Evolutionary conservation across 163 green algal genomes (phyloP).

Genomic region (Scenedesmus sp.): DNA sequence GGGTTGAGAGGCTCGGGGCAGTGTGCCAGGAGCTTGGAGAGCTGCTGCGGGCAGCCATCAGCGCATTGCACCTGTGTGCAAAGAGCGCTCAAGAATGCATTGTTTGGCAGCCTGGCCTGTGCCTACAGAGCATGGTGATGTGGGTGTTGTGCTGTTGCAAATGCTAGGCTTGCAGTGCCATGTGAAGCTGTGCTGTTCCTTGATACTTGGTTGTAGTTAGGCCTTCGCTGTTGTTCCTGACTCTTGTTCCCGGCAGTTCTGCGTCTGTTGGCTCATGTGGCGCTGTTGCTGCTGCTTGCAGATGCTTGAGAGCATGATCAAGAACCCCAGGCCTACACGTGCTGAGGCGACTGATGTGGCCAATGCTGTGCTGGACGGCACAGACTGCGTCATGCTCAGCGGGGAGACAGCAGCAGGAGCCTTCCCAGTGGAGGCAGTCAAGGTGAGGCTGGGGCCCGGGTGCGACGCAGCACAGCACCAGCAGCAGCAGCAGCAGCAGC

Average conservation of each 20-base stretch:
- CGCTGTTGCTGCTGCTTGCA: slow-evolving; percentile 58
- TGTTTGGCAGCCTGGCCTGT: too few relatives aligned
- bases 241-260: not conserved
- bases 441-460: slow-evolving; percentile 57
- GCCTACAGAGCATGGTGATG: too few relatives aligned
- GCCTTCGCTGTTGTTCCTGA: not conserved
- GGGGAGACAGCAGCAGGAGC: slow-evolving; percentile 95
- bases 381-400: slow-evolving; percentile 98
- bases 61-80: too few relatives aligned
- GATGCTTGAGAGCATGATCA: slow-evolving; percentile 96
- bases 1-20: not conserved
- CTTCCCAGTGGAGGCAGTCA: slow-evolving; percentile 95
- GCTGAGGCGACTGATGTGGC: slow-evolving; percentile 99
- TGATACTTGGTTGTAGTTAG: too few relatives aligned
- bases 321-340: slow-evolving; percentile 96
- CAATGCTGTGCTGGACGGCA: slow-evolving; percentile 98
- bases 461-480: not conserved
- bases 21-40: too few relatives aligned
- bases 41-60: too few relatives aligned
- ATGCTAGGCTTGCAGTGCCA: not conserved
- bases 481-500: not conserved
- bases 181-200: too few relatives aligned
- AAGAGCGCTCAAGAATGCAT: too few relatives aligned
- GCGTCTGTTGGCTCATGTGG: not conserved
- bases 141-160: not conserved